Evolutionary conservation across 352 stramenopile genomes (phyloP), one percentile per base, ranked within the genome.

Genomic region (Phytopythium litorale): DNA sequence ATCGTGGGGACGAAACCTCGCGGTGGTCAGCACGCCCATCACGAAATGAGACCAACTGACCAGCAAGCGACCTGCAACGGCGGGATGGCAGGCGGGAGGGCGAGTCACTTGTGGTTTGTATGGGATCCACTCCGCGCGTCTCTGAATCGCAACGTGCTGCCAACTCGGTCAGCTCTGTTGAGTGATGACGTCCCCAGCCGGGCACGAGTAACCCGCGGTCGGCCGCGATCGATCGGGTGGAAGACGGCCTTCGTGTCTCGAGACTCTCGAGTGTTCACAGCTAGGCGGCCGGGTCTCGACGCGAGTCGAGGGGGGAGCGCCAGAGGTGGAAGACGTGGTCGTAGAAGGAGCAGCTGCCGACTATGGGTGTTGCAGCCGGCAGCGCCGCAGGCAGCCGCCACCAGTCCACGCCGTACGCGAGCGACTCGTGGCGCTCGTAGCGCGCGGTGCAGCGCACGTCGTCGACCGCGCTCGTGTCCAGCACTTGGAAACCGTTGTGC

Each of bases 321-420:
- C 86, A 95, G 21, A 87, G 70, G 54, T 93, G 84, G 62, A 92
- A 95, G 32, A 48, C 46, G 56, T 85, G 81, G 50, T 95, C 82
- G 72, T 95, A 93, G 67, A 95, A 95, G 43, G 86, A 93, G 52
- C 75, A 86, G 33, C 82, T 92, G 19, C 77, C 84, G 19, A 95
- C 60, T 7, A 91, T 76, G 0, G 79, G 83, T 42, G 67, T 59
- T 0, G 69, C 53, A 19, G 74, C 76, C 8, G 45, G 28, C 21
- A 92, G 60, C 15, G 74, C 73, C 15, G 28, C 11, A 5, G 75
- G 67, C 43, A 88, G 66, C 33, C 71, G 62, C 82, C 82, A 93
- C 86, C 86, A 95, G 65, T 95, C 86, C 23, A 91, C 82, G 49
- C 86, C 86, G 48, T 95, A 95, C 7, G 86, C 86, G n/a, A 95